These are phyloP conservation scores for Endogone sp. DNA, from an alignment of 192 early-diverging fungal genomes.

Conservation along the genomic window DNA sequence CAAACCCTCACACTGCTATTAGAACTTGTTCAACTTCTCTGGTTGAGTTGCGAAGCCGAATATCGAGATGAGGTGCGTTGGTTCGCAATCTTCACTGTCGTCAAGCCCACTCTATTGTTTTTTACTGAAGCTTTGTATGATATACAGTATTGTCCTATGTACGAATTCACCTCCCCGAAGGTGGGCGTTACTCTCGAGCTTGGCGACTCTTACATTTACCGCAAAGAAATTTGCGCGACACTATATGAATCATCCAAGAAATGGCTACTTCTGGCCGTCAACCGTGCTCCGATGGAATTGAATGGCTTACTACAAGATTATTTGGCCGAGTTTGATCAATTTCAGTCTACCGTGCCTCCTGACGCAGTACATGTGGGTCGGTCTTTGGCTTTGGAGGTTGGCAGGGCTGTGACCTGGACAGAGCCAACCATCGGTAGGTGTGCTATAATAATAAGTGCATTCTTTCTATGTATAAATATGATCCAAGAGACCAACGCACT, in stretches of 20 bases:
- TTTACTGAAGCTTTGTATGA: background rate
- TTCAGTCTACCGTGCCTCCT: constrained; percentile 46
- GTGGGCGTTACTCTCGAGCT: constrained; percentile 64
- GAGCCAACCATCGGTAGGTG: constrained; percentile 12
- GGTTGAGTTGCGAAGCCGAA: constrained; percentile 75
- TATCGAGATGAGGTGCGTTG: constrained; percentile 58
- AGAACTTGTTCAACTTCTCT: constrained; percentile 79
- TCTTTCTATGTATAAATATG: no score
- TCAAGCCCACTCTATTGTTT: background rate
- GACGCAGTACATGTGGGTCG: constrained; percentile 60
- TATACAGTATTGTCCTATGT: constrained; percentile 64
- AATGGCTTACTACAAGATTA: constrained; percentile 67
- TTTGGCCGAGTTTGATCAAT: constrained; percentile 56
- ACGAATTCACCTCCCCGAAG: constrained; percentile 59
- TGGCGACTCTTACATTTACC: constrained; percentile 69
- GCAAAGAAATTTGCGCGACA: constrained; percentile 57
- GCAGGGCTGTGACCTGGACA: constrained; percentile 24
- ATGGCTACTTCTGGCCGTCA: constrained; percentile 63
- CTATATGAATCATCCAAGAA: constrained; percentile 57
- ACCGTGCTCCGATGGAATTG: constrained; percentile 65
- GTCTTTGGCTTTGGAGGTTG: constrained; percentile 64
- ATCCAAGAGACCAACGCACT: constrained; percentile 25
- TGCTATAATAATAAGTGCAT: background rate
- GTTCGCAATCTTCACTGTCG: no score
- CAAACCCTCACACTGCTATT: constrained; percentile 64